Evolutionary conservation across 768 basidiomycete species (phyloP).

Genomic region (Antrodiella citrinella): DNA sequence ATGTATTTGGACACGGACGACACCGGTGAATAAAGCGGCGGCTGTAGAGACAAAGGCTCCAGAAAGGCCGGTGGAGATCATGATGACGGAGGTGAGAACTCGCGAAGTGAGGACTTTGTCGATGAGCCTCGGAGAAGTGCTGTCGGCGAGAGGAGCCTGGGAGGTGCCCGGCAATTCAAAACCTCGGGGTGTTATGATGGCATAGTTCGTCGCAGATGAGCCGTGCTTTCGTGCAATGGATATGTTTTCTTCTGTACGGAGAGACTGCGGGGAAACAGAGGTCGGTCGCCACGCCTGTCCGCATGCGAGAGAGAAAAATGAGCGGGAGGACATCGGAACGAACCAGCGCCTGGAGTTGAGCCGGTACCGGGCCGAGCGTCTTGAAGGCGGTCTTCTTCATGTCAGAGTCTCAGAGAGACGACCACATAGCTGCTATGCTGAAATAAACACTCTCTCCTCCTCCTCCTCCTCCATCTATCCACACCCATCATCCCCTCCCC

Average conservation of each 20-base stretch:
- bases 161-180: background rate
- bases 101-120: background rate
- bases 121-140: background rate
- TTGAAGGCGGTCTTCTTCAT: background rate
- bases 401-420: background rate
- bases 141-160: background rate
- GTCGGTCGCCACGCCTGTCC: background rate
- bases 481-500: background rate
- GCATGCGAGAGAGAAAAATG: background rate
- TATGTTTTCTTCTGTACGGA: background rate
- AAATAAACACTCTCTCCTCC: background rate
- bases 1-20: no score
- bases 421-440: background rate
- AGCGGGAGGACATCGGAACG: conserved; percentile 6
- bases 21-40: no score
- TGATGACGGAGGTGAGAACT: background rate
- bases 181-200: background rate
- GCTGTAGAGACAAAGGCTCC: no score
- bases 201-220: background rate
- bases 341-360: background rate
- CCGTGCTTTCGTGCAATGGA: background rate
- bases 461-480: background rate
- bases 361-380: conserved; percentile 9
- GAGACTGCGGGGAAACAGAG: background rate
- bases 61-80: background rate